phyloP scores from a whole-genome alignment of 2,329 filamentous ascomycete genomes.

The Cercospora beticola region DNA sequence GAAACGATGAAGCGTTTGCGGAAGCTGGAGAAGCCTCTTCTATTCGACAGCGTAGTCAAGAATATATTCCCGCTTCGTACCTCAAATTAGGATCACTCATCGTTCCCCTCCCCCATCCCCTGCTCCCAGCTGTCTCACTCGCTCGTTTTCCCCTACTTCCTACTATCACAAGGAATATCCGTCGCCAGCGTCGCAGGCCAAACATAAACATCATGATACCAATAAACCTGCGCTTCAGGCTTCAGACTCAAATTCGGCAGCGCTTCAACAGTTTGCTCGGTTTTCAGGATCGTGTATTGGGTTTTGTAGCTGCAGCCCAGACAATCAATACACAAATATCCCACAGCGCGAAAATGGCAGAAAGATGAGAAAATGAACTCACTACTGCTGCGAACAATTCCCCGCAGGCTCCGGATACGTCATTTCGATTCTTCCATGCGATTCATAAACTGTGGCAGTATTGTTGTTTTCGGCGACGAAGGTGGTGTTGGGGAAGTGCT shows the following conservation, averaged over 20 bases:
- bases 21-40: too few relatives aligned
- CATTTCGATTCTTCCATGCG: slow-evolving; percentile 10
- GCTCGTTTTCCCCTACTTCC: not conserved
- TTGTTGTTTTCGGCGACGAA: slow-evolving; percentile 4
- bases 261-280: not conserved
- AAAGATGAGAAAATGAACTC: not conserved
- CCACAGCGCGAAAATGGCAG: too few relatives aligned
- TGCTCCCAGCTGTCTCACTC: too few relatives aligned
- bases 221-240: slow-evolving; percentile 12
- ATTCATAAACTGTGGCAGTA: slow-evolving; percentile 13
- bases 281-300: slow-evolving; percentile 10
- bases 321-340: too few relatives aligned
- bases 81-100: too few relatives aligned
- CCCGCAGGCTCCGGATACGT: not conserved
- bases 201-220: not conserved
- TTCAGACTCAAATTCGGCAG: slow-evolving; percentile 4
- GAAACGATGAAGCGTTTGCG: too few relatives aligned
- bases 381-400: slow-evolving; percentile 19
- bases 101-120: too few relatives aligned
- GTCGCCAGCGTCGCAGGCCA: not conserved
- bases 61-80: too few relatives aligned
- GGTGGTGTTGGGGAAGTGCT: slow-evolving; percentile 16
- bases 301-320: not conserved
- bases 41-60: too few relatives aligned
- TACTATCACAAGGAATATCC: not conserved